Evolutionary conservation across 257 asterid species (phyloP), one percentile per base, ranked within the genome.

Genomic region (Ilex aquifolium): DNA sequence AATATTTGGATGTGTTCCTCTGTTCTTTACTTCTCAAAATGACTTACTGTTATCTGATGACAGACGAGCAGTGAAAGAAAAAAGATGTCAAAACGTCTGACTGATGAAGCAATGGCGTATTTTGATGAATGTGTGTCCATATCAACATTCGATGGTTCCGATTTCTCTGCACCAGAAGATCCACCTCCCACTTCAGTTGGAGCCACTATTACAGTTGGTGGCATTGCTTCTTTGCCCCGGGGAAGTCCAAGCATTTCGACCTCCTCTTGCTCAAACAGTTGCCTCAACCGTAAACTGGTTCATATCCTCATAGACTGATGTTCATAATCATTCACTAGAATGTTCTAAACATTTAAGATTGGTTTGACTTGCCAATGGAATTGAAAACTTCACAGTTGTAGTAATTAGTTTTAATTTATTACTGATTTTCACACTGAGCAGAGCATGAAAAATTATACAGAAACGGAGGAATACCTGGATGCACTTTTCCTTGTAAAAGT

Each of bases 111-210:
- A 61, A 71, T 86, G 92, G 71, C 95, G 49, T 91, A 86, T 71
- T 91, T 88, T 72, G 95, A 91, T 72, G 98, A 88, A 76, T 91
- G 96, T 63, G 92, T 91, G 61, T 88, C 98, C 65, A 72, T 88
- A 62, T 88, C 98, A 59, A 91, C 96, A 66, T 91, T 88, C 69
- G 98, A 91, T 78, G 83, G 96, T 74, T 91, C 98, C 27, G 98
- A 91, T 73, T 91, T 91, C 83, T 91, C 98, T 29, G 98, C 98
- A 67, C 61, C 96, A 32, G 98, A 88, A 76, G 95, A 88, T 64
- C 88, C 77, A 16, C 71, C 79, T 71, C 72, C 49, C 67, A 65
- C 66, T 62, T 74, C 83, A 53, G 73, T 72, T 58, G 83, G 82
- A 70, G 63, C 72, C 56, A 55, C 72, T 30, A 56, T 48, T 4